Percentiles rank a stretch among this genome's conserved stretches.
These are phyloP conservation scores for Gossypium gossypioides DNA, from an alignment of 441 rosid species.

Conservation along the genomic window DNA sequence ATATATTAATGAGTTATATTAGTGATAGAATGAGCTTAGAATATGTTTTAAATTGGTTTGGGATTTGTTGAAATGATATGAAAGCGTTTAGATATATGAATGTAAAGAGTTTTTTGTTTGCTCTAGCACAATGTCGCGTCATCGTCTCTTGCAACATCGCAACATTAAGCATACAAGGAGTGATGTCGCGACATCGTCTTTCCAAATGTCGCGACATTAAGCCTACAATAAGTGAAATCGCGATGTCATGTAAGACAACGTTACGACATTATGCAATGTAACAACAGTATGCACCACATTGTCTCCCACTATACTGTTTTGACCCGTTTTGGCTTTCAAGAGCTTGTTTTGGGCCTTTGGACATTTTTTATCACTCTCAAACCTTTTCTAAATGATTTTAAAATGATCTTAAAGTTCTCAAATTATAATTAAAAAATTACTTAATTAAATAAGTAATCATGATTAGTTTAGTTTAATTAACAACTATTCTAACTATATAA, in stretches of 20 bases:
- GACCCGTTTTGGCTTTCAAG: background rate
- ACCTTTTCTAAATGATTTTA: background rate
- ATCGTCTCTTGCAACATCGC: background rate
- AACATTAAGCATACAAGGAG: background rate
- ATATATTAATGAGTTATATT: background rate
- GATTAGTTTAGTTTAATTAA: background rate
- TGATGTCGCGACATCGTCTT: background rate
- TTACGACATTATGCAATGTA: background rate
- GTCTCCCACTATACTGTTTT: background rate
- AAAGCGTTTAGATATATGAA: background rate
- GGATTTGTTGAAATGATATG: background rate
- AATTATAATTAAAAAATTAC: background rate
- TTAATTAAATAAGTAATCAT: background rate
- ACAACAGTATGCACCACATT: background rate
- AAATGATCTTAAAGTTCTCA: background rate
- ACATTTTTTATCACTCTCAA: background rate
- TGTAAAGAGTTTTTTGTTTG: background rate
- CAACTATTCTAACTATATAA: background rate
- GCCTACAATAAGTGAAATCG: too few species aligned
- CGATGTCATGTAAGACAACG: background rate
- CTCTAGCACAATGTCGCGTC: background rate
- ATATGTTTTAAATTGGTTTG: background rate
- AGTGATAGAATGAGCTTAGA: background rate
- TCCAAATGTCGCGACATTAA: too few species aligned
- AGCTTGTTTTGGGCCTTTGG: background rate